Evolutionary conservation across 495 filamentous ascomycete genomes (phyloP), one percentile per base, ranked within the genome.

Genomic region (Astrothelium macrocarpum): DNA sequence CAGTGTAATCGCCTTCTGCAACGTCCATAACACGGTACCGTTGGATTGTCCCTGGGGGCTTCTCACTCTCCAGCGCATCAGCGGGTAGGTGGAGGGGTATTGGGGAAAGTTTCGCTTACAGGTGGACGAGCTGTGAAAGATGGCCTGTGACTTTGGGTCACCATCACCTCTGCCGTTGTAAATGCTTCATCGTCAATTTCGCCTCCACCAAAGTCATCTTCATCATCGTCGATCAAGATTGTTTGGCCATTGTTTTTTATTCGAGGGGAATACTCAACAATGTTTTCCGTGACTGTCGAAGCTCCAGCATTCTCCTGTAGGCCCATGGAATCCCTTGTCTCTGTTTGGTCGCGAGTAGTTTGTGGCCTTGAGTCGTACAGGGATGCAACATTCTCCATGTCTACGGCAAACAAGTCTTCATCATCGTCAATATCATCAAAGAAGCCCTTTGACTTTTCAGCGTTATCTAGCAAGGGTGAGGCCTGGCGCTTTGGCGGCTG

Each of bases 1-100:
- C 84, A 62, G 75, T 74, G 76, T 90, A 94, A 29, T 82, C 77
- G 67, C 79, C 79, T 64, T 90, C 80, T 32, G 85, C 80, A 66
- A 90, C 82, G 66, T 86, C 82, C 66, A 85, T 87, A 62, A 95
- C 79, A 53, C 88, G 77, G 76, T 93, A 95, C 60, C 91, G 86
- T 72, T 94, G 89, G 68, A 95, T 91, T 45, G 84, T 83, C 75
- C 81, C 83, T 64, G 80, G 76, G 72, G 82, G 84, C 73, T 56
- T 70, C 66, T 72, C 62, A 69, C 71, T 72, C 73, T 84, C 66
- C 56, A 34, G 71, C 49, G 60, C 67, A 73, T 84, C 81, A 83
- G 81, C 71, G 72, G 25, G 49, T 28, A 56, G 49, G 49, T 20
- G 49, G 49, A 28, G 49, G 25, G 23, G 18, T 56, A 45, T 42